Evolutionary conservation across 2,329 filamentous ascomycete genomes (phyloP), one percentile per base, ranked within the genome.

Genomic region (Hymenotorrendiella dingleyae): DNA sequence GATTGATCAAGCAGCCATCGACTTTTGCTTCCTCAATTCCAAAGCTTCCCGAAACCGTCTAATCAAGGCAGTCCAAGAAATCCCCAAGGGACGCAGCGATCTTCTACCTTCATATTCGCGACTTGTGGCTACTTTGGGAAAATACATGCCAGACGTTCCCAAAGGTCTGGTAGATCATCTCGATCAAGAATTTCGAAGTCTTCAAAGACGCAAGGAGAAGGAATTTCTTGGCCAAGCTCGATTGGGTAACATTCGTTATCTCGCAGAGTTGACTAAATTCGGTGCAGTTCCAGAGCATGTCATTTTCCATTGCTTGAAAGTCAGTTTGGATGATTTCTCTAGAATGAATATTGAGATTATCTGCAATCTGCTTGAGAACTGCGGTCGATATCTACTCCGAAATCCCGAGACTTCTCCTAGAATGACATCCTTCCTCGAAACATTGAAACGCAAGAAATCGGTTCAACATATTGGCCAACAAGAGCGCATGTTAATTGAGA

Each of bases 261-360:
- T 98, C 38, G 90, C 93, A 6, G 93, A 98, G 65, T 69, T 98
- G 60, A 98, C 93, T 46, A 98, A 98, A 61, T 98, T 98, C 59
- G 91, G 93, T 23, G 88, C 96, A 23, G 93, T 98, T 7, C 93
- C 94, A 0, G 93, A 98, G 64, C 93, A 98, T 64, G 91, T 98
- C 51, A 94, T 98, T 41, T 98, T 98, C 61, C 93, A 98, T 61
- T 98, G 93, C 61, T 79, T 98, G 56, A 98, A 96, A 64, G 91
- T 98, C 62, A 94, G 91, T 54, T 69, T 98, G 21, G 93, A 98
- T 57, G 93, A 98, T 59, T 98, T 98, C 60, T 96, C 93, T 2
- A 80, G 91, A 48, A 96, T 96, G 86, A 98, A 98, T 59, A 96
- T 98, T 50, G 94, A 98, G 64, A 96, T 98, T 55, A 91, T 98